Evolutionary conservation across 73 alveolate species (phyloP).

Genomic region (Paraurostyla sp.): DNA sequence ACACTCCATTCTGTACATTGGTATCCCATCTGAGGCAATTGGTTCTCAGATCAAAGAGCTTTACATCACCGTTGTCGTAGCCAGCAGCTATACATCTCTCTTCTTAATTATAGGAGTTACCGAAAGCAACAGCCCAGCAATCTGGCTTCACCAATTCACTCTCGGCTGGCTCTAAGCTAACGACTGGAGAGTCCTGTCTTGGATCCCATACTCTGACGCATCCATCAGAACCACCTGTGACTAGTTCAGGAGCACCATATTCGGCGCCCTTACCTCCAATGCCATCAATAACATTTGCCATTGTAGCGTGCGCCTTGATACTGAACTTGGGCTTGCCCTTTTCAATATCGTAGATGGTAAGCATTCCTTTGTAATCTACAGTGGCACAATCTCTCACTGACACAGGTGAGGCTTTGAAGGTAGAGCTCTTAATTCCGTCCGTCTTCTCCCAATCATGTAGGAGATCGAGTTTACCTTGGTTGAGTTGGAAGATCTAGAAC

Average conservation of each 20-base stretch:
- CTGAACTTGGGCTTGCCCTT: slow-evolving; percentile 83
- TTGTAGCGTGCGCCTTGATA: slow-evolving; percentile 97
- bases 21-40: slow-evolving; percentile 98
- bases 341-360: slow-evolving; percentile 93
- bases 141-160: slow-evolving; percentile 98
- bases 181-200: slow-evolving; percentile 98
- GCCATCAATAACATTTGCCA: slow-evolving; percentile 98
- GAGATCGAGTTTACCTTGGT: slow-evolving; percentile 50
- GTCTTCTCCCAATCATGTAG: slow-evolving; percentile 82
- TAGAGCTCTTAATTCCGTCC: slow-evolving; percentile 93
- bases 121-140: slow-evolving; percentile 98
- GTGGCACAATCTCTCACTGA: slow-evolving; percentile 94
- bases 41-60: slow-evolving; percentile 97
- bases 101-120: slow-evolving; percentile 92
- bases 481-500: slow-evolving; percentile 93
- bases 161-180: slow-evolving; percentile 97
- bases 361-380: slow-evolving; percentile 98
- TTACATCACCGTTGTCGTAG: slow-evolving; percentile 99
- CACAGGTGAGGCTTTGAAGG: slow-evolving; percentile 95
- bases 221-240: slow-evolving; percentile 99
- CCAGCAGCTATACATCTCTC: slow-evolving; percentile 97
- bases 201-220: slow-evolving; percentile 99
- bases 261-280: slow-evolving; percentile 96
- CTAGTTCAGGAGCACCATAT: slow-evolving; percentile 98
- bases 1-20: slow-evolving; percentile 97